A percentile compares a stretch with the other conserved stretches of the same genome.
Conservation (phyloP, 2,329 filamentous ascomycete species). For the Cercospora sojina region DNA sequence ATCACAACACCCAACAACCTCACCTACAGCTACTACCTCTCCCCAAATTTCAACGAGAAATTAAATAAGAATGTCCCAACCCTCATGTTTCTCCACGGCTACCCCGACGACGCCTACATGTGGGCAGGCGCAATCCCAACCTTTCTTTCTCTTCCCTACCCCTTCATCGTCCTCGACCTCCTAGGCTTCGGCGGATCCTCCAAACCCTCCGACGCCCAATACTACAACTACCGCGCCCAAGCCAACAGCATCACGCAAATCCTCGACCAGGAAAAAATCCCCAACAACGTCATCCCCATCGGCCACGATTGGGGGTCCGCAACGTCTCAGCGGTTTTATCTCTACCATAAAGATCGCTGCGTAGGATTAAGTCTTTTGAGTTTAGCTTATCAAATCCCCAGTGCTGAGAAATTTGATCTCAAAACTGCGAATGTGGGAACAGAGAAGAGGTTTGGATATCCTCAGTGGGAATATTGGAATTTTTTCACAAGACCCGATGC, state of each 20-base stretch:
- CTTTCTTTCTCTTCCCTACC: conserved; percentile 29
- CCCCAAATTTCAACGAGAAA: conserved; percentile 30
- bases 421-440: conserved; percentile 38
- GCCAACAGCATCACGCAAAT: conserved; percentile 44
- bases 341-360: conserved; percentile 45
- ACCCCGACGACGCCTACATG: conserved; percentile 50
- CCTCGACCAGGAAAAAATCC: conserved; percentile 40
- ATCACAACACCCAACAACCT: conserved; percentile 32
- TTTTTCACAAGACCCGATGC: conserved; percentile 41
- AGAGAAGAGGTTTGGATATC: conserved; percentile 41
- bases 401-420: conserved; percentile 41
- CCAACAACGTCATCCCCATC: conserved; percentile 14
- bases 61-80: conserved; percentile 32
- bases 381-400: conserved; percentile 42
- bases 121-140: conserved; percentile 43
- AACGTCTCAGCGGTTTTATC: conserved; percentile 45
- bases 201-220: conserved; percentile 42
- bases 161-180: conserved; percentile 41
- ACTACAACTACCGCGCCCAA: conserved; percentile 42
- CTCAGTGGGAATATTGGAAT: conserved; percentile 48
- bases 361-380: conserved; percentile 46
- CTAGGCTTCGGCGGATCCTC: conserved; percentile 44
- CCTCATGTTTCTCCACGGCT: conserved; percentile 51
- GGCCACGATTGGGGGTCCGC: conserved; percentile 39
- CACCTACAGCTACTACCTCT: conserved; percentile 35